Evolutionary conservation across 2,329 filamentous ascomycete genomes (phyloP), one percentile per base, ranked within the genome.

Genomic region (Arachnomyces sp.): DNA sequence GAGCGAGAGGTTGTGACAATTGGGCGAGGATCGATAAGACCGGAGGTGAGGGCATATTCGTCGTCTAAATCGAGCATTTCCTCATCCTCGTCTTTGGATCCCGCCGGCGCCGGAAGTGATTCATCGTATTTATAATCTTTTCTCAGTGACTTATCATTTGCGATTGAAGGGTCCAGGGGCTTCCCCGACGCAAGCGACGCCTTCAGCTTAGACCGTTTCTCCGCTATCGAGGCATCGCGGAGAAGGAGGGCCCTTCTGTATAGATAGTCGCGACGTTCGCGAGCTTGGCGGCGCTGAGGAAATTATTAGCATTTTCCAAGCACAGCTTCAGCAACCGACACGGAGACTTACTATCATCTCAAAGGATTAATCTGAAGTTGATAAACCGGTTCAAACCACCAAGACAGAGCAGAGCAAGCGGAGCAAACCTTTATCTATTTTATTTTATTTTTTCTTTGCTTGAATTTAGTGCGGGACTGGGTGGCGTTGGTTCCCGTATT

Each of bases 91-190:
- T 54, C 53, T 36, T 57, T 93, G 86, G 14, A 93, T 66, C 40
- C 86, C 82, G 13, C 87, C 65, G 45, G 36, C 38, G 83, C 77
- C 42, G 87, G 74, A 16, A 78, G 70, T 3, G 86, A 86, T 64
- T 95, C 90, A 59, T 98, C 92, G 61, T 90, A 98, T 58, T 89
- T 88, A 67, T 84, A 95, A 60, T 96, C 87, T 57, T 86, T 82
- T 32, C 89, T 78, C 40, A 98, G 68, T 21, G 75, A 61, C 63
- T 86, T 87, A 66, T 98, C 90, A 56, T 94, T 84, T 40, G 89
- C 87, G 50, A 96, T 85, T 28, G 76, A 72, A 16, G 84, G 78
- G 51, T 90, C 84, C 35, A 95, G 68, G 7, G 87, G 84, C 59
- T 92, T 94, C 49, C 92, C 92, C 7, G 85, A 86, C 15, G 92